These are phyloP conservation scores for Leccinum arenicola DNA, from an alignment of 768 basidiomycete species.

Conservation along the genomic window DNA sequence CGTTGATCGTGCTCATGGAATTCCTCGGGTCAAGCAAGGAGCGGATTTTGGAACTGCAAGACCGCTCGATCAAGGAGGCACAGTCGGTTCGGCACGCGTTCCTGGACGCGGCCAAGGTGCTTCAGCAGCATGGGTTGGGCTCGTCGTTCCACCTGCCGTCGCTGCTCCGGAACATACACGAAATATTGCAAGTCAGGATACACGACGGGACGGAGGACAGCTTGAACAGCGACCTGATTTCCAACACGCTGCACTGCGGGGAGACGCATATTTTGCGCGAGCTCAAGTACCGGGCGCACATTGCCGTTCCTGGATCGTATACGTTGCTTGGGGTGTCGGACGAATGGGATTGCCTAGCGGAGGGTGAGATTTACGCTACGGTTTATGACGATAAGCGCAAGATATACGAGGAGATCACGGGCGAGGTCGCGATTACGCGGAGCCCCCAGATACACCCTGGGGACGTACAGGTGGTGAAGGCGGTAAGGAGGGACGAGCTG, in stretches of 20 bases:
- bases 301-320: conserved; percentile 45
- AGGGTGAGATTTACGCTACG: conserved; percentile 49
- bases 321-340: conserved; percentile 56
- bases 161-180: conserved; percentile 36
- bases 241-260: conserved; percentile 35
- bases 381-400: conserved; percentile 32
- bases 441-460: conserved; percentile 56
- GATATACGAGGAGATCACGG: conserved; percentile 31
- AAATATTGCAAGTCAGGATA: conserved; percentile 31
- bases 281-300: conserved; percentile 50
- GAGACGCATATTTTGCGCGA: conserved; percentile 47
- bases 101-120: conserved; percentile 34
- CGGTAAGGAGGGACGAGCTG: conserved; percentile 40
- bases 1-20: conserved; percentile 48
- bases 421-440: conserved; percentile 43
- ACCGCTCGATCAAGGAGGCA: conserved; percentile 36
- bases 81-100: conserved; percentile 34
- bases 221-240: conserved; percentile 37
- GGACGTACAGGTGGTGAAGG: conserved; percentile 40
- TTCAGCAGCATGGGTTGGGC: conserved; percentile 46
- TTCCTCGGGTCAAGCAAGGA: conserved; percentile 36
- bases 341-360: conserved; percentile 43
- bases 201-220: conserved; percentile 6
- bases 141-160: conserved; percentile 44
- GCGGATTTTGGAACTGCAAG: conserved; percentile 39